Conservation (phyloP, 495 filamentous ascomycete genomes). For the Lepraria neglecta region DNA sequence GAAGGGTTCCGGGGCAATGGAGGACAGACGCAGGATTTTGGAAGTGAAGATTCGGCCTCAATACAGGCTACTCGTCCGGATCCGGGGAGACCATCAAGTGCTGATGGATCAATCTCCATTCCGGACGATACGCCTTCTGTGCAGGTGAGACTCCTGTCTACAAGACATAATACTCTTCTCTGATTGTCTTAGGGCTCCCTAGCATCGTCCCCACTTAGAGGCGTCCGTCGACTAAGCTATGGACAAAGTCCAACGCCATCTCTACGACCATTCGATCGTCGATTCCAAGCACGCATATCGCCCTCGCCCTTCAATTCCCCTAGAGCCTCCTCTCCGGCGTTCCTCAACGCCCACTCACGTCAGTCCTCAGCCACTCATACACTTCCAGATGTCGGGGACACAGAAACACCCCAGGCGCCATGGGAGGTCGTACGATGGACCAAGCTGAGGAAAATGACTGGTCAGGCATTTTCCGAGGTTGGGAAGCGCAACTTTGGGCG, state of each 20-base stretch:
- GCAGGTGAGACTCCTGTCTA: slow-evolving; percentile 52
- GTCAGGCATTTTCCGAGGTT: slow-evolving; percentile 87
- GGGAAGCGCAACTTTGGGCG: slow-evolving; percentile 88
- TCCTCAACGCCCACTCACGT: slow-evolving; percentile 67
- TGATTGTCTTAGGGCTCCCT: slow-evolving; percentile 61
- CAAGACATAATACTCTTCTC: slow-evolving; percentile 6
- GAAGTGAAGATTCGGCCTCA: slow-evolving; percentile 8
- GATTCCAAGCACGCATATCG: slow-evolving; percentile 81
- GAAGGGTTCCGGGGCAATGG: slow-evolving; percentile 4
- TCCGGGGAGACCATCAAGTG: slow-evolving; percentile 31
- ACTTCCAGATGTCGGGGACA: slow-evolving; percentile 50
- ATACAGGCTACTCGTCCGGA: slow-evolving; percentile 16
- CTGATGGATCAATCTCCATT: slow-evolving; percentile 55
- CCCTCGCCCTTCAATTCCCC: slow-evolving; percentile 54
- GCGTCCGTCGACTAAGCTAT: slow-evolving; percentile 43
- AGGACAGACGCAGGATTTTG: slow-evolving; percentile 15
- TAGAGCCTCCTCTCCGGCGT: slow-evolving; percentile 71
- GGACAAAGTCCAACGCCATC: slow-evolving; percentile 63
- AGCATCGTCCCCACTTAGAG: slow-evolving; percentile 64
- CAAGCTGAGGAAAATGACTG: slow-evolving; percentile 80
- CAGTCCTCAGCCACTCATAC: slow-evolving; percentile 62
- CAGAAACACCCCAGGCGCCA: slow-evolving; percentile 61
- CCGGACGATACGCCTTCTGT: slow-evolving; percentile 88
- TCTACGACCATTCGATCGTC: slow-evolving; percentile 85
- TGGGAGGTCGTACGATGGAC: slow-evolving; percentile 99